Base-by-base conservation (phyloP, 305 asterid species). In the Solanum hybrid region DNA sequence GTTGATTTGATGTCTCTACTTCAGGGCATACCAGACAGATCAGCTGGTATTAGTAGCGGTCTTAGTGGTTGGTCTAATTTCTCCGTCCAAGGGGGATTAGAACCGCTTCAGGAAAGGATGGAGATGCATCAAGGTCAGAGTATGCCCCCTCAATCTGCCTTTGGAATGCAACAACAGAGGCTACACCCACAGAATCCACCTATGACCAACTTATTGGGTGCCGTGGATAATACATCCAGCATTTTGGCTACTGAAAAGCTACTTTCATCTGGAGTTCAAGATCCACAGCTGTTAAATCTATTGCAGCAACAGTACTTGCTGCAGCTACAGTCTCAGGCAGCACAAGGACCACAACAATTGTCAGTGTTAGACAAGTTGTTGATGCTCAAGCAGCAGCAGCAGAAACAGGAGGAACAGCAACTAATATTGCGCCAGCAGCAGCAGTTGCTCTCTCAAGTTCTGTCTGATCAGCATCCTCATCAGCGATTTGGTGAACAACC, bases 221-320 rank as follows among this genome's bases (percentile, higher is more conserved):
- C 93, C 14, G 5, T 92, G 90, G 95, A 93, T 81, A 94, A 93
- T 91, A 81, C 94, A 87, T 88, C 95, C 86, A 91, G 89, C 90
- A 89, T 92, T 90, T 93, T 92, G 89, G 90, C 93, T 39, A 64
- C 94, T 40, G 98, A 96, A 74, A 94, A 93, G 86, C 93, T 91
- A 88, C 91, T 92, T 40, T 51, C 95, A 76, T 88, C 97, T 89
- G 93, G 93, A 87, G 74, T 93, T 46, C 97, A 95, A 91, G 98
- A 96, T 91, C 97, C 95, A 35, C 98, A 95, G 81, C 51, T 94
- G 28, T 86, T 95, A 57, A 93, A 91, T 93, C 89, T 95, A 91
- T 92, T 95, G 91, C 98, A 95, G 87, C 97, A 95, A 89, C 97
- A 95, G 90, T 94, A 94, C 87, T 90, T 94, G 91, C 80, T 93